These are phyloP conservation scores for Lentinus polychrous DNA, from an alignment of 1,284 basidiomycete genomes.

Conservation along the genomic window DNA sequence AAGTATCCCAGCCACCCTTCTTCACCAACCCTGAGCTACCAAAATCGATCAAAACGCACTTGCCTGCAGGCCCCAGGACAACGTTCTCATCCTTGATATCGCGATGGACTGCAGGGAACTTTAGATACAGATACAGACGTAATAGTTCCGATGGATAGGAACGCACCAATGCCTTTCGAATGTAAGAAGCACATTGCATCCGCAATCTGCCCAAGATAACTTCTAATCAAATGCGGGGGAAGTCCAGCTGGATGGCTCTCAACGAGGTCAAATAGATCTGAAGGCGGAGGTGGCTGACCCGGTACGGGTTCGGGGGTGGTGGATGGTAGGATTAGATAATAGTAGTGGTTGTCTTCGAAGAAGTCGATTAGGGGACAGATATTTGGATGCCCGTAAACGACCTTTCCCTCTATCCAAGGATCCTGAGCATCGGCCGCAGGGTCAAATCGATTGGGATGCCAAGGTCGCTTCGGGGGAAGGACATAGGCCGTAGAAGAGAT, in stretches of 20 bases:
- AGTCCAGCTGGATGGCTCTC: conserved; percentile 87
- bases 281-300: conserved; percentile 48
- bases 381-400: conserved; percentile 81
- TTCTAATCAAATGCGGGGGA: conserved; percentile 68
- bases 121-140: not conserved
- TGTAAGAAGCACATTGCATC: conserved; percentile 92
- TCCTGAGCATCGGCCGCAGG: conserved; percentile 25
- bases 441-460: conserved; percentile 62
- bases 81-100: conserved; percentile 99
- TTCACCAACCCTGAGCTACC: conserved; percentile 87
- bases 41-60: conserved; percentile 94
- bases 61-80: conserved; percentile 63
- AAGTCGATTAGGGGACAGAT: conserved; percentile 94
- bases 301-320: conserved; percentile 52
- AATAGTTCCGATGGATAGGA: conserved; percentile 4
- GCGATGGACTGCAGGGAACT: conserved; percentile 69
- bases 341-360: conserved; percentile 96
- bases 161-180: conserved; percentile 77
- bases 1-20: conserved; percentile 88
- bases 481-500: conserved; percentile 74
- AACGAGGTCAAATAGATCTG: conserved; percentile 93
- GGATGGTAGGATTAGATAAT: conserved; percentile 83
- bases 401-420: conserved; percentile 60
- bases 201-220: conserved; percentile 89
- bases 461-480: conserved; percentile 66